Evolutionary conservation across 768 basidiomycete genomes (phyloP), one percentile per base, ranked within the genome.

Genomic region (Auriscalpium vulgare): DNA sequence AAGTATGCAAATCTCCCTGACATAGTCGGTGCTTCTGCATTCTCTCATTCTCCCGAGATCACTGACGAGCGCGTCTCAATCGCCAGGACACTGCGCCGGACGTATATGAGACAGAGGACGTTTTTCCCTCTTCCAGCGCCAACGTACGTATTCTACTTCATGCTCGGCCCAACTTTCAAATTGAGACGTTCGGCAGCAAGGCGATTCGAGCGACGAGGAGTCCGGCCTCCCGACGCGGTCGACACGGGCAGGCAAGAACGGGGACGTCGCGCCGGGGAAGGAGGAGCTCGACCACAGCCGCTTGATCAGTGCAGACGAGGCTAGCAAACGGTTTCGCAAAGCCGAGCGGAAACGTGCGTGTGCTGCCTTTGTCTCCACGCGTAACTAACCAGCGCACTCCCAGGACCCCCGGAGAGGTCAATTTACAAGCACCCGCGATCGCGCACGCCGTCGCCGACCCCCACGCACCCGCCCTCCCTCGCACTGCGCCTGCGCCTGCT

Each of bases 1-100:
- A 95, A 95, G 67, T 95, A 94, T 66, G 85, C 91, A 10, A 83
- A 85, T 66, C 74, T 95, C 3, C 93, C 93, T n/a, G 92, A 95
- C 67, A 95, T 95, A 55, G 93, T 94, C 63, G 55, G 87, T 78
- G n/a, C 17, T 45, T 34, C 29, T 45, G 16, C n/a, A 29, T 23
- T 50, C 17, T 11, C 34, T 48, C 37, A 4, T 14, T 40, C 36
- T 43, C 37, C 29, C 37, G 47, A 14, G 38, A 46, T 29, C n/a
- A 11, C 47, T 40, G 23, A 36, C 47, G 16, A 38, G 50, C 43
- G 34, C 35, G 47, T 51, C 36, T 19, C 29, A 16, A n/a, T 40
- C n/a, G 37, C 51, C 13, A 95, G 92, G 92, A 94, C 71, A 90
- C 88, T 11, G 91, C 90, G 1, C 91, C 82, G 43, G 93, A 95